A percentile compares a stretch with the other conserved stretches of the same genome.
phyloP scores from a whole-genome alignment of 2,329 filamentous ascomycete species.

The Pseudogymnoascus sp. region DNA sequence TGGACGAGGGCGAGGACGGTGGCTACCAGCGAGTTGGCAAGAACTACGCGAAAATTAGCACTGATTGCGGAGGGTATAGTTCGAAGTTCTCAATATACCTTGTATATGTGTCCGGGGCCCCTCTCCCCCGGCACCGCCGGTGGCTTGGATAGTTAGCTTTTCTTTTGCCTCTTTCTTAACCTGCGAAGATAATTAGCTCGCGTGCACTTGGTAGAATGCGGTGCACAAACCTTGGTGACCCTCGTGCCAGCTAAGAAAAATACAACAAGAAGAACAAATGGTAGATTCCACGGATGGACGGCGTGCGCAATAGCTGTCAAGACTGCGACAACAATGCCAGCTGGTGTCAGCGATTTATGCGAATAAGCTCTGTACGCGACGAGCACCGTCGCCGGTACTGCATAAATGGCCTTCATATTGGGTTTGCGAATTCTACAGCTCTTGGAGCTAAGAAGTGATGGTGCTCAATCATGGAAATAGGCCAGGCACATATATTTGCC shows the following conservation, averaged over 20 bases:
- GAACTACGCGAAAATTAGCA: slow-evolving; percentile 40
- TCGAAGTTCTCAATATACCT: slow-evolving; percentile 34
- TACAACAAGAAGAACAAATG: slow-evolving; percentile 71
- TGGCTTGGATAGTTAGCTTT: slow-evolving; percentile 67
- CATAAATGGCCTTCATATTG: slow-evolving; percentile 49
- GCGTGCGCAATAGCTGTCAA: slow-evolving; percentile 74
- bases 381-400: slow-evolving; percentile 48
- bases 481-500: not conserved
- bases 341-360: slow-evolving; percentile 68
- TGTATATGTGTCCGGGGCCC: slow-evolving; percentile 77
- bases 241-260: slow-evolving; percentile 83
- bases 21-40: slow-evolving; percentile 79
- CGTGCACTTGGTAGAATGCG: slow-evolving; percentile 9
- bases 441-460: slow-evolving; percentile 8
- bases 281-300: slow-evolving; percentile 87
- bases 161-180: slow-evolving; percentile 84
- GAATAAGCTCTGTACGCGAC: slow-evolving; percentile 61
- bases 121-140: slow-evolving; percentile 67
- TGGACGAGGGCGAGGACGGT: slow-evolving; percentile 55
- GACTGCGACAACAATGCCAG: slow-evolving; percentile 63
- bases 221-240: slow-evolving; percentile 62
- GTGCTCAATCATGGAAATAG: not conserved
- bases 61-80: not conserved
- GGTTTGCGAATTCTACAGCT: not conserved
- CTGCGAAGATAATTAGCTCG: slow-evolving; percentile 34